phyloP scores from a whole-genome alignment of 2,329 filamentous ascomycete species.

The Apiospora sp. region DNA sequence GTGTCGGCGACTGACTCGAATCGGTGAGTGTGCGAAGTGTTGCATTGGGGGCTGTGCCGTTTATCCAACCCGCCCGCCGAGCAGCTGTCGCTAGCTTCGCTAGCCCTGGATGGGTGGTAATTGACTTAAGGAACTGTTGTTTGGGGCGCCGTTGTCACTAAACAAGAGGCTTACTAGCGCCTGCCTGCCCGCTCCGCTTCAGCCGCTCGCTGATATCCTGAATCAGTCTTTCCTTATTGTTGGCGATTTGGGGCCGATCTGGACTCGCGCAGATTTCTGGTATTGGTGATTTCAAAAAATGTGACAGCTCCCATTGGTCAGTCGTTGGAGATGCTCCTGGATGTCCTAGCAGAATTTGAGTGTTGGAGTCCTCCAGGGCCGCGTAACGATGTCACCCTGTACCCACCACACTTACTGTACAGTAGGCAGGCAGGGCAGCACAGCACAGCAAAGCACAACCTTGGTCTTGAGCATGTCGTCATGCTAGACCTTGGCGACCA shows the following conservation, averaged over 20 bases:
- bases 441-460: background rate
- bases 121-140: background rate
- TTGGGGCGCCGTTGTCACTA: background rate
- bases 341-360: conserved; percentile 2
- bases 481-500: background rate
- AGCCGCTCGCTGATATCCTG: background rate
- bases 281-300: background rate
- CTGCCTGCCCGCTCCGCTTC: background rate
- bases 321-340: background rate
- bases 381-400: background rate
- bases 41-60: conserved; percentile 1
- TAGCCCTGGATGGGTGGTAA: background rate
- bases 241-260: background rate
- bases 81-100: background rate
- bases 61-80: background rate
- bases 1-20: conserved; percentile 1
- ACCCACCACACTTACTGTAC: background rate
- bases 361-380: conserved; percentile 13
- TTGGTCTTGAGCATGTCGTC: conserved; percentile 13
- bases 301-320: background rate
- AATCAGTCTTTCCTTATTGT: background rate
- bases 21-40: background rate
- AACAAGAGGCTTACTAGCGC: background rate
- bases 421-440: too few species aligned
- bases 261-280: background rate